Base-by-base conservation (phyloP, 2,329 filamentous ascomycete genomes). In the Neonectria sp. region DNA sequence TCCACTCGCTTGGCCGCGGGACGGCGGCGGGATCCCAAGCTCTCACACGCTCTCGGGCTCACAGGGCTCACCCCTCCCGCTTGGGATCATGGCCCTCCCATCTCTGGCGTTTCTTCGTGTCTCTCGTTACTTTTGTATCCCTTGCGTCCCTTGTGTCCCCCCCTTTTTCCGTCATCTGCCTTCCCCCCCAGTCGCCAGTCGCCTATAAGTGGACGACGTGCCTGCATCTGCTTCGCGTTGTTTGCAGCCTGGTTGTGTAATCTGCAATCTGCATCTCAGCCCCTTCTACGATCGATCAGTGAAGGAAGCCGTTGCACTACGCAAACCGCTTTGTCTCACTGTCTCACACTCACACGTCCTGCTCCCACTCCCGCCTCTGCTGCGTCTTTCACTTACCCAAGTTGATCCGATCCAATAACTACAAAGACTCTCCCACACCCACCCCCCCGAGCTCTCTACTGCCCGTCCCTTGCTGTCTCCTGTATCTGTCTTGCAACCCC, bases 191-290 rank as follows among this genome's bases (percentile, higher is more conserved):
- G 17, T n/a, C 12, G n/a, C 52, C 52, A 61, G 46, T 66, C 53
- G 31, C 43, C 63, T 66, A 66, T 66, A 66, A 66, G 45, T 57
- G 56, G 58, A 27, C 45, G 58, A 31, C 31, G 37, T 58, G 58
- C 58, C 27, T 45, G 40, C 57, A 58, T 55, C 63, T 65, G 5
- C 29, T 17, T 43, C 46, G 43, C 21, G 31, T 27, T 31, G 40
- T 53, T 6, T 35, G 51, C 13, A 46, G 43, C 15, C 6, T 15
- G 17, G 37, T 17, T 35, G 46, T 60, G 48, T 53, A 55, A 45
- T 33, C 33, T 62, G 31, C 46, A 43, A 33, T 59, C 52, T 46
- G 53, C 45, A 58, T 58, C 49, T 58, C 37, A 27, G 46, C 40
- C 57, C 37, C 52, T 35, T 51, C 45, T 53, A 24, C 13, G 15